Conservation (phyloP, 1,139 yeast species). For the Kodamaea fungicola region DNA sequence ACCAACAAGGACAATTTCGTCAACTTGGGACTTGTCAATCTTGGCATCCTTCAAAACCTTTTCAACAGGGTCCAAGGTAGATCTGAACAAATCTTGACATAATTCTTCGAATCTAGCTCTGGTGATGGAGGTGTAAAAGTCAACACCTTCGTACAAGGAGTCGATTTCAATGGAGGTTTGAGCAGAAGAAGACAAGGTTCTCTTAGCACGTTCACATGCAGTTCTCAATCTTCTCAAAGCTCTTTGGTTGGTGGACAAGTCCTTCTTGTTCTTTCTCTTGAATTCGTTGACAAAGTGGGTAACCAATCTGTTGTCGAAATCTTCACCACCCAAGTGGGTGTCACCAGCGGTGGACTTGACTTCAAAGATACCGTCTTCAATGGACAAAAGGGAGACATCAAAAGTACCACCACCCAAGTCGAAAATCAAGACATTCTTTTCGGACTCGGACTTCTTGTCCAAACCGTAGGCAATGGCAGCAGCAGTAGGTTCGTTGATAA, state of each 20-base stretch:
- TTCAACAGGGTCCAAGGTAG: slow-evolving; percentile 39
- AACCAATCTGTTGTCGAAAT: slow-evolving; percentile 47
- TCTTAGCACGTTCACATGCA: slow-evolving; percentile 41
- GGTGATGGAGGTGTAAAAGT: slow-evolving; percentile 38
- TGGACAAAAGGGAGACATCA: slow-evolving; percentile 89
- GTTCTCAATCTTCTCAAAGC: slow-evolving; percentile 41
- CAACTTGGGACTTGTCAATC: slow-evolving; percentile 34
- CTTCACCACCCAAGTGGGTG: slow-evolving; percentile 97
- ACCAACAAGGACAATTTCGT: slow-evolving; percentile 40
- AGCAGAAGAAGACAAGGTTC: slow-evolving; percentile 38
- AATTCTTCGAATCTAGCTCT: slow-evolving; percentile 42
- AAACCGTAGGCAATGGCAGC: slow-evolving; percentile 64
- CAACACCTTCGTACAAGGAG: slow-evolving; percentile 37
- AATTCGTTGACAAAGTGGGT: slow-evolving; percentile 34
- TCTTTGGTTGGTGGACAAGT: slow-evolving; percentile 36
- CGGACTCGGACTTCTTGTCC: slow-evolving; percentile 65
- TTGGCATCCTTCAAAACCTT: slow-evolving; percentile 39
- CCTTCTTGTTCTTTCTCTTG: slow-evolving; percentile 41
- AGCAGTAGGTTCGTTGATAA: slow-evolving; percentile 61
- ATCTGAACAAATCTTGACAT: slow-evolving; percentile 39
- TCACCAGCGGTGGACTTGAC: slow-evolving; percentile 98
- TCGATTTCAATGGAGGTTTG: slow-evolving; percentile 39
- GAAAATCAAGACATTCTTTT: slow-evolving; percentile 84
- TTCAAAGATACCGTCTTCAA: slow-evolving; percentile 94
- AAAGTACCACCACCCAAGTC: slow-evolving; percentile 99